Percentiles rank a stretch among this genome's conserved stretches.
Evolutionary conservation across 352 stramenopile genomes (phyloP).

Genomic region (Phytophthora podocarpi): DNA sequence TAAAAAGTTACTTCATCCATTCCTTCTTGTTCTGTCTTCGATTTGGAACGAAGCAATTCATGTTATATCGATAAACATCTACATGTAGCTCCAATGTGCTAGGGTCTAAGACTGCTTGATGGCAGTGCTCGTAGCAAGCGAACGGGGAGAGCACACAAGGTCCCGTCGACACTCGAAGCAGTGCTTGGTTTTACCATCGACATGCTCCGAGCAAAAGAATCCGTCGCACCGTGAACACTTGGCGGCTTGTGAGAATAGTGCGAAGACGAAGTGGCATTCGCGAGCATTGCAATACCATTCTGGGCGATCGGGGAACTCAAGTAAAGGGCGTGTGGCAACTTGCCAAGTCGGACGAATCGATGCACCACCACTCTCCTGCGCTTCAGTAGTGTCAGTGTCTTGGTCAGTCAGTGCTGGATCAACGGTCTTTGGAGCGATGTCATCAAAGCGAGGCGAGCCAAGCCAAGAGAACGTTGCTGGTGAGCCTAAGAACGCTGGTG

Average conservation of each 20-base stretch:
- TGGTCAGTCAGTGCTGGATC: constrained; percentile 13
- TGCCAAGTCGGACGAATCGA: constrained; percentile 5
- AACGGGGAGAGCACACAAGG: constrained; percentile 13
- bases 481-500: constrained; percentile 33
- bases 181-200: constrained; percentile 41
- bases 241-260: constrained; percentile 61
- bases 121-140: constrained; percentile 4
- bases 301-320: constrained; percentile 65
- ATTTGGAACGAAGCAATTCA: neutral
- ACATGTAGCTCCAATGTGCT: constrained; percentile 1
- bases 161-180: constrained; percentile 42
- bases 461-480: constrained; percentile 36
- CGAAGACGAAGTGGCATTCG: constrained; percentile 67
- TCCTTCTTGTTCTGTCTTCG: neutral
- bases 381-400: constrained; percentile 8
- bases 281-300: constrained; percentile 77
- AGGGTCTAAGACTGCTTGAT: constrained; percentile 17
- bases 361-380: neutral
- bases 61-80: constrained; percentile 9
- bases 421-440: neutral
- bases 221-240: constrained; percentile 56
- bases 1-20: constrained; percentile 15
- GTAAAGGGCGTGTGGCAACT: constrained; percentile 12
- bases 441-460: constrained; percentile 32
- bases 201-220: constrained; percentile 65